A percentile compares a stretch with the other conserved stretches of the same genome.
Conservation (phyloP, 495 filamentous ascomycete species). For the Tuber indicum region DNA sequence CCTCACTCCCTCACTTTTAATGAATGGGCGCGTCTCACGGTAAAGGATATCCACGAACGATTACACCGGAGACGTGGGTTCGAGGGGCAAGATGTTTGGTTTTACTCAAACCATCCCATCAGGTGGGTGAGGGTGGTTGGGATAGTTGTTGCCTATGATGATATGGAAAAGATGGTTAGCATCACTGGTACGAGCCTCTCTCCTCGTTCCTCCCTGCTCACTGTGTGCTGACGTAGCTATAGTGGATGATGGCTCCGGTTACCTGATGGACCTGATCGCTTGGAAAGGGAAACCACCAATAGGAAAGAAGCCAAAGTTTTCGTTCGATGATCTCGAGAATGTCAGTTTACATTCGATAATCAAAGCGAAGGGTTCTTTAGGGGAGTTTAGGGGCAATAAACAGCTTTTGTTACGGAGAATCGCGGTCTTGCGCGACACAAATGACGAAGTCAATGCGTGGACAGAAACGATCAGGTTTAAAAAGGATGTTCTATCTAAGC, state of each 20-base stretch:
- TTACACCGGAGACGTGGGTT: slow-evolving; percentile 57
- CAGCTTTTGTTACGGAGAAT: slow-evolving; percentile 64
- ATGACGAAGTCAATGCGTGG: slow-evolving; percentile 73
- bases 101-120: slow-evolving; percentile 87
- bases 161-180: slow-evolving; percentile 45
- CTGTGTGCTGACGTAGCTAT: slow-evolving; percentile 6
- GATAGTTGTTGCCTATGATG: slow-evolving; percentile 67
- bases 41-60: slow-evolving; percentile 57
- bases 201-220: neutral
- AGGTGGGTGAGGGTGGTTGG: slow-evolving; percentile 75
- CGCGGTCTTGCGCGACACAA: slow-evolving; percentile 54
- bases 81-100: slow-evolving; percentile 54
- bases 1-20: slow-evolving; percentile 72
- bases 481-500: slow-evolving; percentile 56
- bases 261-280: slow-evolving; percentile 55
- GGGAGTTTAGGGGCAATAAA: slow-evolving; percentile 54
- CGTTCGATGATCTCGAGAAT: slow-evolving; percentile 44
- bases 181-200: slow-evolving; percentile 16
- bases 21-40: slow-evolving; percentile 73
- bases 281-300: slow-evolving; percentile 18
- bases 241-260: slow-evolving; percentile 81
- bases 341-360: slow-evolving; percentile 64
- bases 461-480: slow-evolving; percentile 58
- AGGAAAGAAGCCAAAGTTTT: slow-evolving; percentile 3
- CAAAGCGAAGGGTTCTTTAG: slow-evolving; percentile 70